phyloP scores from a whole-genome alignment of 495 filamentous ascomycete genomes.

The Cudoniella acicularis region DNA sequence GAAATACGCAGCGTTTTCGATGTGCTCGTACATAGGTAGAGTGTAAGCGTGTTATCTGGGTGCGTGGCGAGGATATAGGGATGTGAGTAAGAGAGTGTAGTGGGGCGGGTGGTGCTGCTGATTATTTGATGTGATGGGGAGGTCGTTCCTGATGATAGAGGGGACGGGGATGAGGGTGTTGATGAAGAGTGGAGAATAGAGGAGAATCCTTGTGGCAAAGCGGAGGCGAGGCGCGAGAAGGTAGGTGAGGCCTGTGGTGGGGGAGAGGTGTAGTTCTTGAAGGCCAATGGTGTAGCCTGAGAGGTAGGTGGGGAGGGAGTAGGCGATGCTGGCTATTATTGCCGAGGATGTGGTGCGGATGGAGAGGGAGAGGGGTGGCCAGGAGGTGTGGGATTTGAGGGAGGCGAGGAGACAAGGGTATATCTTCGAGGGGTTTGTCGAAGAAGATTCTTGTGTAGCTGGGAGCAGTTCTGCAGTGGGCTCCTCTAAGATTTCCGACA shows the following conservation, averaged over 20 bases:
- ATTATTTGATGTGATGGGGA: not conserved
- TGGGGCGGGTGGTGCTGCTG: constrained; percentile 47
- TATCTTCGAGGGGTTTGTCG: too few species aligned
- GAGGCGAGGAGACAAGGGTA: constrained; percentile 64
- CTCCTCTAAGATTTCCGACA: too few species aligned
- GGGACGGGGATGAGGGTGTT: constrained; percentile 3
- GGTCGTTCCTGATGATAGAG: constrained; percentile 8
- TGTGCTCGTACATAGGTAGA: constrained; percentile 75
- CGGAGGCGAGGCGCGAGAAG: constrained; percentile 51
- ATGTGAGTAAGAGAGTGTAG: constrained; percentile 79
- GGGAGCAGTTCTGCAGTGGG: too few species aligned
- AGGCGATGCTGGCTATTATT: constrained; percentile 79
- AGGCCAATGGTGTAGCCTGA: constrained; percentile 85
- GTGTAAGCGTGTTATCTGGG: constrained; percentile 86
- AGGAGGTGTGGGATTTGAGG: constrained; percentile 74
- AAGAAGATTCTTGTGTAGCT: too few species aligned
- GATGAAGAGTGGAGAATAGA: constrained; percentile 18
- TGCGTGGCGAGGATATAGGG: constrained; percentile 89
- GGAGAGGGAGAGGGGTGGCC: constrained; percentile 75
- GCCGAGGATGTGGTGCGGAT: constrained; percentile 57
- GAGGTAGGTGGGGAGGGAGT: constrained; percentile 63
- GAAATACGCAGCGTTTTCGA: constrained; percentile 60
- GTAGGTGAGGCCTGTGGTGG: constrained; percentile 45
- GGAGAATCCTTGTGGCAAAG: constrained; percentile 37
- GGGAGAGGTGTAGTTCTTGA: constrained; percentile 67